Conservation (phyloP, 768 basidiomycete genomes). For the Mycena latifolia region DNA sequence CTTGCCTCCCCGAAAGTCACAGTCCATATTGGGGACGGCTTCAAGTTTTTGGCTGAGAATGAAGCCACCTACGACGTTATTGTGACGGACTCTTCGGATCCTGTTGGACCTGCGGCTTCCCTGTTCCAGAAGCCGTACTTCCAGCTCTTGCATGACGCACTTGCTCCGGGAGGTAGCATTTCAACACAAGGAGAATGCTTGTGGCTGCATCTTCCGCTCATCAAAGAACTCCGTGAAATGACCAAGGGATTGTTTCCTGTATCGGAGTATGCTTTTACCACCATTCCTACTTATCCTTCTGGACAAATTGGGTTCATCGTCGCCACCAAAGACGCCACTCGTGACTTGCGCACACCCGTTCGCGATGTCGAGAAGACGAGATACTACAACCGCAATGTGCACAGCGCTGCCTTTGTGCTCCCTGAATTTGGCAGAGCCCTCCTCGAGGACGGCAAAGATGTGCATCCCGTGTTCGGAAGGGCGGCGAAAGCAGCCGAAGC, state of each 20-base stretch:
- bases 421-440: slow-evolving; percentile 91
- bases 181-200: slow-evolving; percentile 96
- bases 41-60: slow-evolving; percentile 95
- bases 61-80: slow-evolving; percentile 94
- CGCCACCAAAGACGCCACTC: slow-evolving; percentile 80
- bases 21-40: slow-evolving; percentile 93
- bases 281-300: slow-evolving; percentile 98
- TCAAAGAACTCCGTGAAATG: slow-evolving; percentile 77
- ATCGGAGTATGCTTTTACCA: slow-evolving; percentile 93
- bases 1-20: slow-evolving; percentile 85
- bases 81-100: slow-evolving; percentile 98
- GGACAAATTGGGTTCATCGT: slow-evolving; percentile 97
- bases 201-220: slow-evolving; percentile 94
- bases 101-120: slow-evolving; percentile 93
- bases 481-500: slow-evolving; percentile 59
- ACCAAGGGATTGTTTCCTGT: slow-evolving; percentile 82
- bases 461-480: slow-evolving; percentile 83
- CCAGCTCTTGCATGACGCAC: slow-evolving; percentile 90
- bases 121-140: slow-evolving; percentile 99
- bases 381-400: slow-evolving; percentile 90
- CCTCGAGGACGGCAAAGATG: slow-evolving; percentile 78
- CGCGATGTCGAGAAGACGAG: slow-evolving; percentile 77
- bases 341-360: slow-evolving; percentile 80
- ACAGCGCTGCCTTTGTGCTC: slow-evolving; percentile 86
- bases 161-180: slow-evolving; percentile 91